phyloP scores from a whole-genome alignment of 176 grass and related monocot species.

The Melocanna baccifera region DNA sequence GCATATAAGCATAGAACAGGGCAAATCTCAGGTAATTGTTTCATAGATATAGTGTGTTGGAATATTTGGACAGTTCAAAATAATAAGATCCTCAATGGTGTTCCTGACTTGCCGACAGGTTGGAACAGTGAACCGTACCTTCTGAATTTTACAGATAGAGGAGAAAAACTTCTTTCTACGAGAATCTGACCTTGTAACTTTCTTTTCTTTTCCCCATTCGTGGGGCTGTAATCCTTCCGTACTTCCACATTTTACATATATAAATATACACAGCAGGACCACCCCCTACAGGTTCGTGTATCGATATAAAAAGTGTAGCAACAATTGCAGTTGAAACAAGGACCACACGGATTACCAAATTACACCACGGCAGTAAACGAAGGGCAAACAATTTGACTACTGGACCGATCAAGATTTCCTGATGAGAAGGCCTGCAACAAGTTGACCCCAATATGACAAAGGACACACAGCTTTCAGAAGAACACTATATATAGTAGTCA shows the following conservation, averaged over 20 bases:
- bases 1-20: neutral
- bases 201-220: neutral
- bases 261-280: neutral
- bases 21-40: neutral
- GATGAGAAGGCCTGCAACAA: neutral
- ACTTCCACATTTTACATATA: neutral
- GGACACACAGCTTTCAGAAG: neutral
- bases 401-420: neutral
- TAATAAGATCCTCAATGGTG: neutral
- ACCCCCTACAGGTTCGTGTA: neutral
- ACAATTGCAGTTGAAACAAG: neutral
- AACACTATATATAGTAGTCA: slow-evolving; percentile 35
- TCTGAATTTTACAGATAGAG: neutral
- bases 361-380: neutral
- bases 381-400: neutral
- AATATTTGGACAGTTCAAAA: neutral
- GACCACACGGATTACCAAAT: neutral
- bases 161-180: neutral
- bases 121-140: neutral
- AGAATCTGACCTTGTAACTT: neutral
- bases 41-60: neutral
- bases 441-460: neutral
- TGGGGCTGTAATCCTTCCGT: neutral
- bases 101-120: neutral
- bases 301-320: neutral